Evolutionary conservation across 2,329 filamentous ascomycete species (phyloP).

Genomic region (Sporothrix dimorphospora): DNA sequence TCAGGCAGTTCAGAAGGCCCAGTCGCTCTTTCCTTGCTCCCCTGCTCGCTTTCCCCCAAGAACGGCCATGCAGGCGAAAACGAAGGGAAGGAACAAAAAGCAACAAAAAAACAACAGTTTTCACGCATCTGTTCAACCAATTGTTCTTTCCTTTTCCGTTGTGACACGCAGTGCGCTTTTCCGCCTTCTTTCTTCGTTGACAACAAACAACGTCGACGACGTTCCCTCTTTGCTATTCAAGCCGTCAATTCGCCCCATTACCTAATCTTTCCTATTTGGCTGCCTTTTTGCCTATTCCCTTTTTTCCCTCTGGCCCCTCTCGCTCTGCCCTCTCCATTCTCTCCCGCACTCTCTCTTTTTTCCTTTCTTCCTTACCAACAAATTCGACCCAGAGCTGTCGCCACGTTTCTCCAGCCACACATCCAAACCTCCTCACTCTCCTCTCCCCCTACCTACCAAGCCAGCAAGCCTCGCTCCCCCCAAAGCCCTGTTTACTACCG

Average conservation of each 20-base stretch:
- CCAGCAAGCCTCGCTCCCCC: no score
- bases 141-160: slow-evolving; percentile 14
- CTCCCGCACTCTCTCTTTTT: neutral
- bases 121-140: neutral
- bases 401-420: slow-evolving; percentile 43
- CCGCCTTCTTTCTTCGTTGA: neutral
- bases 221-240: neutral
- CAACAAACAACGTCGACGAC: neutral
- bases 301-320: neutral
- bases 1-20: neutral
- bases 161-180: neutral
- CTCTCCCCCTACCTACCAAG: slow-evolving; percentile 21
- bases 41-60: neutral
- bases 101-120: neutral
- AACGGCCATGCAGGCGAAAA: neutral
- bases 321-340: neutral
- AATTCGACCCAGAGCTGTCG: slow-evolving; percentile 31
- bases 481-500: slow-evolving; percentile 16
- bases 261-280: slow-evolving; percentile 18
- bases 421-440: slow-evolving; percentile 25
- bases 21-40: neutral
- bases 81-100: no score
- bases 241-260: slow-evolving; percentile 16
- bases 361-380: neutral
- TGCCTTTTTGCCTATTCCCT: neutral